These are phyloP conservation scores for Castanopsis chinensis DNA, from an alignment of 306 rosid species.

Conservation along the genomic window DNA sequence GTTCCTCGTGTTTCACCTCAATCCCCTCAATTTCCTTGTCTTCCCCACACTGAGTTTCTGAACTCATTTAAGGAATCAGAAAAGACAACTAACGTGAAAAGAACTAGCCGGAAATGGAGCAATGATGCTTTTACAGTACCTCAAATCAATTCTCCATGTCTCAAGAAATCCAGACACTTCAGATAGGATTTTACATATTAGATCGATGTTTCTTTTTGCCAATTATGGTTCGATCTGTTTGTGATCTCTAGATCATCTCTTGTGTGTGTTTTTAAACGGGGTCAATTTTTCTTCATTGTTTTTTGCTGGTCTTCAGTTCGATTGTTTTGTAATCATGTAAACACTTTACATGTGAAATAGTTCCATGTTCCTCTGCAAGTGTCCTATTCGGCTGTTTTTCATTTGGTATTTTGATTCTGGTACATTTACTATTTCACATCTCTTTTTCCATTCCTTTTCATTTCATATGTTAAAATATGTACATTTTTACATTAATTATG, in stretches of 20 bases:
- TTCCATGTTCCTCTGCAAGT: not conserved
- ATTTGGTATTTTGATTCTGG: no score
- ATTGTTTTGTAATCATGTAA: not conserved
- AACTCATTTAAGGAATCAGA: slow-evolving; percentile 22
- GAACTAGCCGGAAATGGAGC: slow-evolving; percentile 26
- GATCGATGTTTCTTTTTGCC: not conserved
- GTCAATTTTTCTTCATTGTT: not conserved
- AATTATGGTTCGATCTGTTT: slow-evolving; percentile 22
- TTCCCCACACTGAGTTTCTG: slow-evolving; percentile 14
- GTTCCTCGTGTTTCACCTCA: slow-evolving; percentile 20
- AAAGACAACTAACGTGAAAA: slow-evolving; percentile 4
- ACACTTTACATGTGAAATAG: not conserved
- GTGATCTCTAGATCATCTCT: not conserved
- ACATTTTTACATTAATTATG: no score
- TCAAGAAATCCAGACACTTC: slow-evolving; percentile 22
- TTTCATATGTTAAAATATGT: no score
- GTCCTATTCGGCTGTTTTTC: not conserved
- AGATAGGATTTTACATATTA: not conserved
- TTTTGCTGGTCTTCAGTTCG: not conserved
- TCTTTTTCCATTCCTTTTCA: no score
- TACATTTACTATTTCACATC: no score
- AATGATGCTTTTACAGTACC: slow-evolving; percentile 19
- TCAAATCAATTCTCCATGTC: slow-evolving; percentile 19
- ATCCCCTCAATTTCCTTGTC: not conserved
- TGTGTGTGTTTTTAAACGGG: not conserved